Conservation (phyloP, 208 protist species). For the Trypanosoma cruzi region DNA sequence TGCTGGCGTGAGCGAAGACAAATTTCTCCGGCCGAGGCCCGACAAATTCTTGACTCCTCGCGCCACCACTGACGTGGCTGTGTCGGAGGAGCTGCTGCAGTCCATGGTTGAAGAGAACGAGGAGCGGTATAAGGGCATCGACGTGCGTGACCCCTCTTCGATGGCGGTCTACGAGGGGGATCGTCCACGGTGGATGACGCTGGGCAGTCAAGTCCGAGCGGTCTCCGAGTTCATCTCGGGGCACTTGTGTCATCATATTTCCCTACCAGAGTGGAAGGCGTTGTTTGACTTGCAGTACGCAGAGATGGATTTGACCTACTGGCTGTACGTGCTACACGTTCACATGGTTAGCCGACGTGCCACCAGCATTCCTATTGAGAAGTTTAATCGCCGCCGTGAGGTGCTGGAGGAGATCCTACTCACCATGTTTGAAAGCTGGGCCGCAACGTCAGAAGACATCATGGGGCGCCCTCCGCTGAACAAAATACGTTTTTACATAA, state of each 20-base stretch:
- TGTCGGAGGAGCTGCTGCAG: constrained; percentile 62
- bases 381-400: constrained; percentile 85
- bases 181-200: constrained; percentile 80
- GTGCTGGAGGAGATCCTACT: constrained; percentile 87
- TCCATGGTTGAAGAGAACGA: constrained; percentile 67
- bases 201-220: constrained; percentile 79
- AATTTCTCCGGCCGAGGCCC: constrained; percentile 67
- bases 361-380: constrained; percentile 85
- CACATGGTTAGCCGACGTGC: constrained; percentile 85
- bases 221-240: constrained; percentile 89
- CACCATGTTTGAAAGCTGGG: constrained; percentile 90
- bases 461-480: constrained; percentile 87
- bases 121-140: constrained; percentile 77
- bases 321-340: constrained; percentile 89
- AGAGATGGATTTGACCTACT: constrained; percentile 91
- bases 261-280: constrained; percentile 73
- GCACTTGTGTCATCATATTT: constrained; percentile 90
- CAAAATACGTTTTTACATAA: constrained; percentile 88
- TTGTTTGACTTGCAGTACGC: constrained; percentile 90
- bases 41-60: constrained; percentile 76
- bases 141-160: constrained; percentile 80
- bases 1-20: constrained; percentile 67
- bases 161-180: constrained; percentile 87
- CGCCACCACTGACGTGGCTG: constrained; percentile 74
- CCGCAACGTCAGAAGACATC: constrained; percentile 80